A percentile compares a stretch with the other conserved stretches of the same genome.
Evolutionary conservation across 495 filamentous ascomycete genomes (phyloP).

Genomic region (Aspergillus incahuasiensis): DNA sequence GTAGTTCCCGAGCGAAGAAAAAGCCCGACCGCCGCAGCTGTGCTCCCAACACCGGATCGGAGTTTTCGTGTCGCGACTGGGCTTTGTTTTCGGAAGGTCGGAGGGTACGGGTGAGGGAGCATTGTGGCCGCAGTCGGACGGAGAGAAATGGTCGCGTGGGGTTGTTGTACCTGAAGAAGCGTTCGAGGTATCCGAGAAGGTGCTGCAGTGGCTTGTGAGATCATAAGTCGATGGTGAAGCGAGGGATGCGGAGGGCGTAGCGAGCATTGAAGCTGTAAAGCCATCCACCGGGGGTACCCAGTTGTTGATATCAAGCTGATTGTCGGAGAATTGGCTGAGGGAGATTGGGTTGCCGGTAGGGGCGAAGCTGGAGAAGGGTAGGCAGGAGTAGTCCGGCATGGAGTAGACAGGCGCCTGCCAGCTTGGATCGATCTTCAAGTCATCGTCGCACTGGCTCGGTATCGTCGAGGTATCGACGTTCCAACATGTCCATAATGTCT

Average conservation of each 20-base stretch:
- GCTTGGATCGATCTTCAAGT: background rate
- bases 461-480: background rate
- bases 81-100: background rate
- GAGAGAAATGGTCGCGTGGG: background rate
- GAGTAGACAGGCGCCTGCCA: constrained; percentile 5
- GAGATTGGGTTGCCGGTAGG: background rate
- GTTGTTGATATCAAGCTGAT: background rate
- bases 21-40: constrained; percentile 13
- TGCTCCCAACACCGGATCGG: constrained; percentile 12
- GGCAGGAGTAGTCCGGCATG: background rate
- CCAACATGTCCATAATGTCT: constrained; percentile 6
- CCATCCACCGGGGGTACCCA: background rate
- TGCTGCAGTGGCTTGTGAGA: background rate
- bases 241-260: background rate
- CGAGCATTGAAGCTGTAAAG: background rate
- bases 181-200: background rate
- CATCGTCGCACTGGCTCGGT: background rate
- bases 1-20: constrained; percentile 13
- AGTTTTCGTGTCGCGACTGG: background rate
- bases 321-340: background rate
- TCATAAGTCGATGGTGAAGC: background rate
- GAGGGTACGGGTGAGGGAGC: background rate
- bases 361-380: constrained; percentile 3
- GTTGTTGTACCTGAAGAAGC: background rate
- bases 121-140: background rate